A percentile compares a stretch with the other conserved stretches of the same genome.
Evolutionary conservation across 2,329 filamentous ascomycete genomes (phyloP).

Genomic region (Penicillium sp.): DNA sequence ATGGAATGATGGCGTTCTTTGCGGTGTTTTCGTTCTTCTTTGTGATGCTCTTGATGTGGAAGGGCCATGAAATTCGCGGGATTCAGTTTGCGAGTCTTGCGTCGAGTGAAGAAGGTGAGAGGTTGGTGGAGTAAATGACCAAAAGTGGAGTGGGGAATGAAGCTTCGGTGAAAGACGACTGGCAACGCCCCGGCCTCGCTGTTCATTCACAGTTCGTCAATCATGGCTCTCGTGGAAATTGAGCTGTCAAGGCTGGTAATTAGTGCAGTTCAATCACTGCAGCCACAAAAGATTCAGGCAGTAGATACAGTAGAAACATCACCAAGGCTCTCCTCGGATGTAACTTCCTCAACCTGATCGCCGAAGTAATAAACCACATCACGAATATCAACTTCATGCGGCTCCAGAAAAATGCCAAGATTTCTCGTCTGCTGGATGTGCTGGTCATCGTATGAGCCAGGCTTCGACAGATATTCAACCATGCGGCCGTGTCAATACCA

Average conservation of each 20-base stretch:
- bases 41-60: conserved; percentile 31
- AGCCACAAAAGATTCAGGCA: too few relatives aligned
- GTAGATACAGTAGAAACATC: too few relatives aligned
- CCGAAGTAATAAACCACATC: not conserved
- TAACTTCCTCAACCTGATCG: not conserved
- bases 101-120: conserved; percentile 26
- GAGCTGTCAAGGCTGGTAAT: not conserved
- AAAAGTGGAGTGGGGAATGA: not conserved
- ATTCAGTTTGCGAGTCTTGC: conserved; percentile 25
- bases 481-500: not conserved
- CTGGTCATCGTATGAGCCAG: not conserved
- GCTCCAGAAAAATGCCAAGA: not conserved
- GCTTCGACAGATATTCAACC: not conserved
- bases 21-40: conserved; percentile 27
- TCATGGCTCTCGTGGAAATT: not conserved
- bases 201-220: too few relatives aligned
- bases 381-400: not conserved
- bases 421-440: not conserved
- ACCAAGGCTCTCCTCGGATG: not conserved
- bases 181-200: too few relatives aligned
- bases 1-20: conserved; percentile 47
- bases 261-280: too few relatives aligned
- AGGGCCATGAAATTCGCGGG: conserved; percentile 24
- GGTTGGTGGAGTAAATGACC: conserved; percentile 10
- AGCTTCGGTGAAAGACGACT: not conserved